A percentile compares a stretch with the other conserved stretches of the same genome.
Conservation (phyloP, 179 eudicot genomes). For the Heliamphora pulchella region DNA sequence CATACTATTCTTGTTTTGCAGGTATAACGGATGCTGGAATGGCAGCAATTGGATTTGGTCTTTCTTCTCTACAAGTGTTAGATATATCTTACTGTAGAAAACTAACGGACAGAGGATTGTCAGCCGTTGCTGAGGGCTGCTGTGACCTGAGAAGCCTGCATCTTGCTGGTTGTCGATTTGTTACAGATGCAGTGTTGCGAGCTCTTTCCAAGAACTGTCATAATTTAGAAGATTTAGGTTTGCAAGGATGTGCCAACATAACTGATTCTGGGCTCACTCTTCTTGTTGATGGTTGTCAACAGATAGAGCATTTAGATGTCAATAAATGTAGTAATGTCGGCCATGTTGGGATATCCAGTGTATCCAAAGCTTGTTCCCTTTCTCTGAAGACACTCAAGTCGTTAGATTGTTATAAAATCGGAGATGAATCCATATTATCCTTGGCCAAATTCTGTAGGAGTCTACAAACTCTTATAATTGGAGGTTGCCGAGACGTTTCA, state of each 20-base stretch:
- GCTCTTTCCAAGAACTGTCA: conserved; percentile 58
- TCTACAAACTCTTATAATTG: conserved; percentile 71
- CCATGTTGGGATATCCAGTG: conserved; percentile 49
- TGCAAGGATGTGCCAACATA: conserved; percentile 66
- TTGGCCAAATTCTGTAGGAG: conserved; percentile 58
- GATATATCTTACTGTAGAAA: conserved; percentile 86
- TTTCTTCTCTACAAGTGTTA: conserved; percentile 54
- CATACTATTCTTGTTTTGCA: conserved; percentile 23
- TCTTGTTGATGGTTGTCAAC: conserved; percentile 64
- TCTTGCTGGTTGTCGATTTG: conserved; percentile 65
- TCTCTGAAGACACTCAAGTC: conserved; percentile 67
- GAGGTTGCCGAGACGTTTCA: conserved; percentile 72
- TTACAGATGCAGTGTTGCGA: conserved; percentile 47
- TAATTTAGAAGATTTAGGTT: conserved; percentile 54
- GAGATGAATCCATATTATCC: conserved; percentile 56
- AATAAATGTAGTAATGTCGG: conserved; percentile 78
- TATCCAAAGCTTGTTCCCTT: conserved; percentile 55
- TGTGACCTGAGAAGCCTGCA: conserved; percentile 55
- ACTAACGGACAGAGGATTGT: conserved; percentile 67
- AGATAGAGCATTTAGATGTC: conserved; percentile 49
- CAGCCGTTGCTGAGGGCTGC: conserved; percentile 69
- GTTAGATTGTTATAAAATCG: conserved; percentile 68
- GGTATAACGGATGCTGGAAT: conserved; percentile 81
- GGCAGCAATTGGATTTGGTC: conserved; percentile 53
- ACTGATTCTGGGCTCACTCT: conserved; percentile 59